phyloP scores from a whole-genome alignment of 129 eudicot species.

The Chrysanthemum seticuspe region DNA sequence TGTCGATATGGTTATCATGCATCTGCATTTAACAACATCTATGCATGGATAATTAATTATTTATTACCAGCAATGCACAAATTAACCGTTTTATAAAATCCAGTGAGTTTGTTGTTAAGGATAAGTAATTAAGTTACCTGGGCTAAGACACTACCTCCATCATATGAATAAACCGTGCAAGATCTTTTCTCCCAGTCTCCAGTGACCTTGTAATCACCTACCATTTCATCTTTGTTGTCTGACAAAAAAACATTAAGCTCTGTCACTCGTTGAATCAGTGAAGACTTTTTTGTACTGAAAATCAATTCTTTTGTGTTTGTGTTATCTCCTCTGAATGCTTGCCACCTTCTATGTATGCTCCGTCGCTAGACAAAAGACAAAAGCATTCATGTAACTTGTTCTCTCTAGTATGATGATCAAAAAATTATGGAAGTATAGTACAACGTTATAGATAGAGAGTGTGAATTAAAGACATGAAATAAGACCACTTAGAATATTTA shows the following conservation, averaged over 20 bases:
- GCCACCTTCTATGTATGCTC: slow-evolving; percentile 38
- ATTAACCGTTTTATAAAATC: background rate
- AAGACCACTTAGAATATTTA: no score
- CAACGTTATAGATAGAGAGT: no score
- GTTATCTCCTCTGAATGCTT: slow-evolving; percentile 33
- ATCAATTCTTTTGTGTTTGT: slow-evolving; percentile 31
- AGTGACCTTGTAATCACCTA: slow-evolving; percentile 27
- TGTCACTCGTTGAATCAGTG: slow-evolving; percentile 27
- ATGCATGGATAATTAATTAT: slow-evolving; percentile 10
- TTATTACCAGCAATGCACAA: background rate
- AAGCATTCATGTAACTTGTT: background rate
- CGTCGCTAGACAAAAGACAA: slow-evolving; percentile 10
- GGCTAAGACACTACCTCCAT: slow-evolving; percentile 34
- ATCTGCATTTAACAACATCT: slow-evolving; percentile 25
- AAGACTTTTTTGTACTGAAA: slow-evolving; percentile 30
- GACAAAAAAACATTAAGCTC: slow-evolving; percentile 31
- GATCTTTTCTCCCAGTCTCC: slow-evolving; percentile 37
- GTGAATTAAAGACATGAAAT: no score
- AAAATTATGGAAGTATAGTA: no score
- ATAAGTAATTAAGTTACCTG: slow-evolving; percentile 15
- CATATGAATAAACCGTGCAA: slow-evolving; percentile 30
- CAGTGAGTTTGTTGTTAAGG: background rate
- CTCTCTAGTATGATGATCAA: background rate
- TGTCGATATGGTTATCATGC: slow-evolving; percentile 29
- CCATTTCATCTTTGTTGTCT: slow-evolving; percentile 29